A percentile compares a stretch with the other conserved stretches of the same genome.
Evolutionary conservation across 208 protist species (phyloP).

Genomic region (Trypanosomatidae sp.): DNA sequence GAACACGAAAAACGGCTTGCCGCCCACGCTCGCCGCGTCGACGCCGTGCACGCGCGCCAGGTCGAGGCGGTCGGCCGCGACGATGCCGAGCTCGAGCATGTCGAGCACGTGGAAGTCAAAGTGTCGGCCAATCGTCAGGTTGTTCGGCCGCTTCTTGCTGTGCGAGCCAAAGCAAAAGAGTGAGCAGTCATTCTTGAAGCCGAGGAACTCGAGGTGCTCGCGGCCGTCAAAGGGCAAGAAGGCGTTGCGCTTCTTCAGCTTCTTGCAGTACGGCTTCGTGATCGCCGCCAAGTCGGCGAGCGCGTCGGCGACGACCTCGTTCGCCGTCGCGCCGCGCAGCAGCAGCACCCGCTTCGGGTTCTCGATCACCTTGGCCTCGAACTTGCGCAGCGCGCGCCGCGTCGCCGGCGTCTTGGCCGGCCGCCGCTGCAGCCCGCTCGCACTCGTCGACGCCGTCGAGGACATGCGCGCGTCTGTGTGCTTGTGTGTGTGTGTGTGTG

Average conservation of each 20-base stretch:
- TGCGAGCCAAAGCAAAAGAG: slow-evolving; percentile 78
- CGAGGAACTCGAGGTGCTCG: slow-evolving; percentile 79
- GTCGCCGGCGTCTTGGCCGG: slow-evolving; percentile 42
- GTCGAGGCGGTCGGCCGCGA: slow-evolving; percentile 64
- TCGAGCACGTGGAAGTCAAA: slow-evolving; percentile 88
- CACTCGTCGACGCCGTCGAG: slow-evolving; percentile 10
- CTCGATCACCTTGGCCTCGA: slow-evolving; percentile 75
- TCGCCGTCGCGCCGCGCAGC: slow-evolving; percentile 41
- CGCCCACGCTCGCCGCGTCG: slow-evolving; percentile 50
- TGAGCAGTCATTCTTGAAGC: slow-evolving; percentile 89
- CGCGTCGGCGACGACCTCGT: slow-evolving; percentile 45
- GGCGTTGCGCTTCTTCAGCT: slow-evolving; percentile 69
- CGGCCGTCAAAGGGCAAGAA: slow-evolving; percentile 78
- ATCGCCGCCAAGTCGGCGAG: slow-evolving; percentile 67
- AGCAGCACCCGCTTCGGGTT: slow-evolving; percentile 79
- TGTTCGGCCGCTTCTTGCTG: slow-evolving; percentile 86
- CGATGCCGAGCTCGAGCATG: slow-evolving; percentile 81
- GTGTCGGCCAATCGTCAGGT: slow-evolving; percentile 69
- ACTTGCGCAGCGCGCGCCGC: slow-evolving; percentile 66
- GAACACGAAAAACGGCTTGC: slow-evolving; percentile 82
- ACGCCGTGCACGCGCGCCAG: slow-evolving; percentile 25
- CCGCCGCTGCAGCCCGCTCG: slow-evolving; percentile 61
- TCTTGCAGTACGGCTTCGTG: slow-evolving; percentile 68
- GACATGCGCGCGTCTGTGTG: no score
- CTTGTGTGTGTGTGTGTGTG: not conserved